Evolutionary conservation across 2,329 filamentous ascomycete genomes (phyloP), one percentile per base, ranked within the genome.

Genomic region (Sarocladiaceae sp.): DNA sequence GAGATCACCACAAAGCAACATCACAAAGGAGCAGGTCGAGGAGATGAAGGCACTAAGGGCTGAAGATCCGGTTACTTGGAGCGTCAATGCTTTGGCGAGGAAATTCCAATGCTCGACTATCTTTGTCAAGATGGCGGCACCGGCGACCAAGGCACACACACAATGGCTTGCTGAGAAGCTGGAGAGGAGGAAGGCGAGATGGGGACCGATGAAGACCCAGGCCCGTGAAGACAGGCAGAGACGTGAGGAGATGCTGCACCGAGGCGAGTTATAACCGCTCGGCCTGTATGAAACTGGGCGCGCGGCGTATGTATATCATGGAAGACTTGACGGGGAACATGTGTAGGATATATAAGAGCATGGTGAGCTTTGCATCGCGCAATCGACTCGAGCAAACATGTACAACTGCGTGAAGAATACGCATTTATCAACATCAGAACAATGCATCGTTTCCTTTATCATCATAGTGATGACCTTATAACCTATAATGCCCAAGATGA

Each of bases 61-160:
- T 22, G 64, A 70, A 39, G 78, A 86, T 60, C 82, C 82, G 1
- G 63, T 72, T 23, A 67, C 63, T 50, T 84, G 82, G 81, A 80
- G 71, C 55, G 77, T 83, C 40, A 62, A 62, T 33, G 69, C 66
- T 46, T 73, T 86, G 28, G 78, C 82, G 4, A 64, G 66, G 51
- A 77, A 77, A 62, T 86, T 77, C 64, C 66, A 75, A 50, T 84
- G 82, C 72, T 76, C 74, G 31, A 66, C 70, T 17, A 62, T 77
- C 42, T 85, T 86, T 59, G 72, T 86, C 54, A 76, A 78, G 64
- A 80, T 83, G 67, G 81, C 77, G 60, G 76, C 75, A 62, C 70
- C 75, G 52, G 71, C 79, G 20, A 68, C 73, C 31, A 55, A 58
- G 5, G 73, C 75, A 60, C 77, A 84, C 67, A 67, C 70, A 55